Conservation (phyloP, 495 filamentous ascomycete genomes). For the Lophium mytilinum region DNA sequence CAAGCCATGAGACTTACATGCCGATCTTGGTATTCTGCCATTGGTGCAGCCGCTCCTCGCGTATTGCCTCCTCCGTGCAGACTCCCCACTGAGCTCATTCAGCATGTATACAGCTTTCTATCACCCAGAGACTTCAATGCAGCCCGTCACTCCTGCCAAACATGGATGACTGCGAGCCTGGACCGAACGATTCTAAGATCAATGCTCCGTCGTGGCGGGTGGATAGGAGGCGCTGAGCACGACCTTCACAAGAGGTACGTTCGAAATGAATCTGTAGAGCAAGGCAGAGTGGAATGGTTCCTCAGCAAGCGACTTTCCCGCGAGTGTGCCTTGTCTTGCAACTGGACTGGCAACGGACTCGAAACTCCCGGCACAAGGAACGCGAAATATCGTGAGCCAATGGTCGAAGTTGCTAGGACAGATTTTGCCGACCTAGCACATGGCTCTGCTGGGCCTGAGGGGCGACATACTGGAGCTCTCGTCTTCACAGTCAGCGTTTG, state of each 20-base stretch:
- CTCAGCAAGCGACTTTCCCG: constrained; percentile 54
- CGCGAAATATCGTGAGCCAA: background rate
- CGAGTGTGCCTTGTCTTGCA: constrained; percentile 50
- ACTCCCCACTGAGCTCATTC: constrained; percentile 55
- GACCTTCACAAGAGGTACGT: constrained; percentile 25
- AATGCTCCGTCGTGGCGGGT: constrained; percentile 54
- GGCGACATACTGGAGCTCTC: constrained; percentile 21
- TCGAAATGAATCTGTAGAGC: background rate
- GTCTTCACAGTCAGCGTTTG: constrained; percentile 53
- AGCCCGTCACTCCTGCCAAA: constrained; percentile 55
- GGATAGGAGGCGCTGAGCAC: constrained; percentile 42
- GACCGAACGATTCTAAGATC: constrained; percentile 42
- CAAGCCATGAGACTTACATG: constrained; percentile 30
- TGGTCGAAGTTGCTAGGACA: constrained; percentile 6
- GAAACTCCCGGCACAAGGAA: background rate
- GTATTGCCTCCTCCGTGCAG: constrained; percentile 20
- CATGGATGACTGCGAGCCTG: constrained; percentile 60
- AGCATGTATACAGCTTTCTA: constrained; percentile 49
- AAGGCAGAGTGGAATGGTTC: constrained; percentile 42
- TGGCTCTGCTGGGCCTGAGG: constrained; percentile 17
- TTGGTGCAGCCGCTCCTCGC: constrained; percentile 31
- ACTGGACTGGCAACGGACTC: constrained; percentile 41
- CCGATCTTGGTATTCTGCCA: constrained; percentile 25
- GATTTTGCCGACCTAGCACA: constrained; percentile 34
- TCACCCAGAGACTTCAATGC: constrained; percentile 56